Percentiles rank a stretch among this genome's conserved stretches.
These are phyloP conservation scores for Ceratocystis smalleyi DNA, from an alignment of 2,329 filamentous ascomycete genomes.

Conservation along the genomic window DNA sequence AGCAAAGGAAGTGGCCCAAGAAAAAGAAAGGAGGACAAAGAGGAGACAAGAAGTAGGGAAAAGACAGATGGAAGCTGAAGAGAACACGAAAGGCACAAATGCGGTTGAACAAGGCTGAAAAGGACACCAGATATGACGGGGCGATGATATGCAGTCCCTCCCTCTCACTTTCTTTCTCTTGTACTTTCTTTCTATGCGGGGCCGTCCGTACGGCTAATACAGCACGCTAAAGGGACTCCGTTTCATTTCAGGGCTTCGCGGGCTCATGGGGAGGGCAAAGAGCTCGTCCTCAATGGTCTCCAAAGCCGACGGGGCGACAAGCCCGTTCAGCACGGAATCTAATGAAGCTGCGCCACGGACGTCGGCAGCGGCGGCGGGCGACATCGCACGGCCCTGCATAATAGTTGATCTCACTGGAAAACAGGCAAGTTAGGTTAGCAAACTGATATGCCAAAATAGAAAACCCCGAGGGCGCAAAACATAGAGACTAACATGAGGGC, in stretches of 20 bases:
- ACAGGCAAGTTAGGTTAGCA: neutral
- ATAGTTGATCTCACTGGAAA: conserved; percentile 15
- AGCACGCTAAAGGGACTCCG: conserved; percentile 61
- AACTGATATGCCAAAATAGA: neutral
- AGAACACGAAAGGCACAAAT: neutral
- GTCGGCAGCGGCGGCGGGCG: conserved; percentile 8
- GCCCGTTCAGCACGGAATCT: conserved; percentile 11
- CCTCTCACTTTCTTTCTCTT: neutral
- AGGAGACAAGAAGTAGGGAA: neutral
- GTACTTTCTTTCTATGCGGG: neutral
- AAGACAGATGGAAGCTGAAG: neutral
- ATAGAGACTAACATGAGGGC: conserved; percentile 12
- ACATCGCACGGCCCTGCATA: conserved; percentile 16
- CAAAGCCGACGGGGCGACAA: neutral
- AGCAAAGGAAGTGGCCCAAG: neutral
- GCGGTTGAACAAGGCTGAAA: neutral
- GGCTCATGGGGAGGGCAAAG: conserved; percentile 76
- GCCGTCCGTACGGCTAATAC: conserved; percentile 16
- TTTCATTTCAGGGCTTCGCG: conserved; percentile 70
- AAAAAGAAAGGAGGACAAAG: neutral
- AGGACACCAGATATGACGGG: neutral
- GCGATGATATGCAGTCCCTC: neutral
- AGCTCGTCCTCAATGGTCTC: conserved; percentile 53
- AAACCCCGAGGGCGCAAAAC: too few species aligned
- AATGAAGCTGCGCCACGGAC: conserved; percentile 11